Evolutionary conservation across 148 eudicot species (phyloP), one percentile per base, ranked within the genome.

Genomic region (Nyssa sinensis): DNA sequence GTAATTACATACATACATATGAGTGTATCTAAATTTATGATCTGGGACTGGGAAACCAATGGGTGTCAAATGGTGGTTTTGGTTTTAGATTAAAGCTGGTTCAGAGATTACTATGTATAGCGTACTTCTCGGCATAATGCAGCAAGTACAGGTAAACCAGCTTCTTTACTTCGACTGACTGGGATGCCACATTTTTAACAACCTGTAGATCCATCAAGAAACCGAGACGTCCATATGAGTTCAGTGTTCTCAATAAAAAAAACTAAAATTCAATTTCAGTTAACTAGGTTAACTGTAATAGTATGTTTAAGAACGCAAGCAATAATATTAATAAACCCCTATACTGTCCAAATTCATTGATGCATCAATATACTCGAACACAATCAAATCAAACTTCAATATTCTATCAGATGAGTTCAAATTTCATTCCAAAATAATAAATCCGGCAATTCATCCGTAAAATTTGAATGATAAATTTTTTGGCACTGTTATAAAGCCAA

Each of bases 81-180:
- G 19, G 21, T 19, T 33, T 64, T 44, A 12, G 4, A 64, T 31
- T 4, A 78, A 27, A 41, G 44, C 37, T 23, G 41, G 32, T 60
- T 64, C 62, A 47, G 51, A 37, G 10, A 70, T 71, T 58, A 77
- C 64, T 75, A 16, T 65, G 39, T 31, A 33, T 28, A 41, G 69
- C 98, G 71, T 93, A 91, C 99, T 89, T 96, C 82, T 96, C 98
- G 79, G 99, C 99, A 68, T 96, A 96, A 76, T 96, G 98, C 80
- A 92, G 82, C 69, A 96, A 81, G 87, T 93, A 96, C 80, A 93
- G 81, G 85, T 96, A 96, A 62, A 91, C 99, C 79, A 96, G 93
- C 93, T 96, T 96, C 97, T 96, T 96, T 67, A 93, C 94, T 87
- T 96, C 98, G 79, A 93, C 69, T 13, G 99, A 88, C 67, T 91